A percentile compares a stretch with the other conserved stretches of the same genome.
Conservation (phyloP, 768 basidiomycete species). For the Gymnopilus dilepis region DNA sequence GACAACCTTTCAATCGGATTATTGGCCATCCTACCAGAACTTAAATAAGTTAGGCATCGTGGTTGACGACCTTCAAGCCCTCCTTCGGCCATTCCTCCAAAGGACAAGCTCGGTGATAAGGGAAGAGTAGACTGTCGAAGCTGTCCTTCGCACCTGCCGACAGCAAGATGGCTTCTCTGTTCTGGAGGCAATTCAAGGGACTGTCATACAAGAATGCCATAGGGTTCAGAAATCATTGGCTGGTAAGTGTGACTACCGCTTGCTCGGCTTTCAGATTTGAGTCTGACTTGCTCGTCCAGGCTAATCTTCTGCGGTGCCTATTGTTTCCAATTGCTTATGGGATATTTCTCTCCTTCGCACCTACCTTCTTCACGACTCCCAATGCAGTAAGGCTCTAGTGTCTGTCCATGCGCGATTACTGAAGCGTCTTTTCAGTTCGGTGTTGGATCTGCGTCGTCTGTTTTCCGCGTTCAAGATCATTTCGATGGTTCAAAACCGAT, state of each 20-base stretch:
- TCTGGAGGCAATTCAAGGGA: constrained; percentile 56
- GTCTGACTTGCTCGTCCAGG: constrained; percentile 32
- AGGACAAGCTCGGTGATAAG: no score
- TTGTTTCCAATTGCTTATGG: constrained; percentile 60
- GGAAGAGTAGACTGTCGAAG: no score
- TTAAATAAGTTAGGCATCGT: no score
- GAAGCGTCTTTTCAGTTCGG: constrained; percentile 53
- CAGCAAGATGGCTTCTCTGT: constrained; percentile 25
- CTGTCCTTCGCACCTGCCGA: no score
- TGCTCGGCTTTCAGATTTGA: neutral
- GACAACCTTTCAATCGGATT: neutral
- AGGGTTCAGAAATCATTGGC: constrained; percentile 56
- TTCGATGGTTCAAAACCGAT: constrained; percentile 59
- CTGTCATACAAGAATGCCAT: constrained; percentile 67
- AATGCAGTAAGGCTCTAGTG: constrained; percentile 56
- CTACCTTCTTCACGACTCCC: constrained; percentile 49
- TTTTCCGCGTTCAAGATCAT: constrained; percentile 48
- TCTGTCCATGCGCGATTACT: constrained; percentile 20
- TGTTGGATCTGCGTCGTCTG: constrained; percentile 56
- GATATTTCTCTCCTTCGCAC: constrained; percentile 58
- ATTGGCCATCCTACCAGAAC: neutral
- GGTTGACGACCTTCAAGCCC: no score
- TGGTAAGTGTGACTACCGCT: constrained; percentile 41
- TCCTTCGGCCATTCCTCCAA: no score
- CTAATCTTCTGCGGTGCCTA: constrained; percentile 57